A percentile compares a stretch with the other conserved stretches of the same genome.
These are phyloP conservation scores for Kokia cookei DNA, from an alignment of 441 rosid genomes.

Conservation along the genomic window DNA sequence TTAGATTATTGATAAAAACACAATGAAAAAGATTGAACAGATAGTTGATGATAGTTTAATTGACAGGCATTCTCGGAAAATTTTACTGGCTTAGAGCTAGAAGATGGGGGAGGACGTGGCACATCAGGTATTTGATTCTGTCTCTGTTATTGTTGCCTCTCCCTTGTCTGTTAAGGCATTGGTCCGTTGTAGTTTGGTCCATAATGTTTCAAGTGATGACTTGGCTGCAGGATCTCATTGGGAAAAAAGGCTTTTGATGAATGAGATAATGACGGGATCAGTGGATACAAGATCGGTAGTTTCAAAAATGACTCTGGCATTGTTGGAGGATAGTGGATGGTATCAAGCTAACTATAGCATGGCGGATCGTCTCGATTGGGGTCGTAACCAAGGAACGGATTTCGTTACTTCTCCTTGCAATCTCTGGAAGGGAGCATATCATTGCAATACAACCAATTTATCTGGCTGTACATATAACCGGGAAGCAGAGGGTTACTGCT, in stretches of 20 bases:
- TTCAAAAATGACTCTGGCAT: constrained; percentile 96
- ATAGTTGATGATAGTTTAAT: constrained; percentile 10
- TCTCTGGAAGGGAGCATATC: constrained; percentile 96
- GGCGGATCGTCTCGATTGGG: constrained; percentile 99
- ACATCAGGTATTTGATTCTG: constrained; percentile 61
- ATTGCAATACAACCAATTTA: constrained; percentile 84
- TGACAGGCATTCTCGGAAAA: constrained; percentile 90
- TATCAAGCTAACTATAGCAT: constrained; percentile 96
- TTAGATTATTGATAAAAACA: constrained; percentile 6
- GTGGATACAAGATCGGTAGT: constrained; percentile 98
- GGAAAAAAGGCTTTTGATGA: constrained; percentile 99
- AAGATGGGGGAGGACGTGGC: constrained; percentile 99
- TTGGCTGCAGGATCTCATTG: constrained; percentile 84
- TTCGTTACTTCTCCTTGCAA: constrained; percentile 93
- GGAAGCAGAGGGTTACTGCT: constrained; percentile 99
- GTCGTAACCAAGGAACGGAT: constrained; percentile 87
- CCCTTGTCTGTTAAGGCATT: neutral
- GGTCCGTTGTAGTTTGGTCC: neutral
- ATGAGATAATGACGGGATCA: constrained; percentile 99
- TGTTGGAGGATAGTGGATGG: constrained; percentile 99
- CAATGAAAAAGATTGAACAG: neutral
- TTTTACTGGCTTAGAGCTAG: constrained; percentile 96
- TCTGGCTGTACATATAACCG: constrained; percentile 99
- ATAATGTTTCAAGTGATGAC: constrained; percentile 5
- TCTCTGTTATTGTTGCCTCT: neutral